A percentile compares a stretch with the other conserved stretches of the same genome.
Evolutionary conservation across 345 rosid species (phyloP).

Genomic region (Salix koriyanagi): DNA sequence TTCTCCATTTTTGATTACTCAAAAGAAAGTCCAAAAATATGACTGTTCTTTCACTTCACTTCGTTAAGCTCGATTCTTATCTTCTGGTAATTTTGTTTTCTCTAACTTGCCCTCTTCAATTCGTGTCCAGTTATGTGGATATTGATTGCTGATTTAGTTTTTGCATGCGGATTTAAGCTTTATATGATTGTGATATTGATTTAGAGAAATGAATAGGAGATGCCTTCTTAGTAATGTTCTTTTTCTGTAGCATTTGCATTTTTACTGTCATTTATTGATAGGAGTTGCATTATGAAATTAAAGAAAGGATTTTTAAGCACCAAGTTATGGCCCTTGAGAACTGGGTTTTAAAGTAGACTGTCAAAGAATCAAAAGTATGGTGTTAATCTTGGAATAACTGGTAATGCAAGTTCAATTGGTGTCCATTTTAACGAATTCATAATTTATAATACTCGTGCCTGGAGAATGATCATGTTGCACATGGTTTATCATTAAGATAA

Average conservation of each 20-base stretch:
- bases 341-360: not conserved
- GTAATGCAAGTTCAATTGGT: not conserved
- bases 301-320: not conserved
- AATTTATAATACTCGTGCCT: too few relatives aligned
- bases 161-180: not conserved
- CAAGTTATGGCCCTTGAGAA: not conserved
- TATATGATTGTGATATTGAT: not conserved
- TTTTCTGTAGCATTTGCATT: not conserved
- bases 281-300: not conserved
- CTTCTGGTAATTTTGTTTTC: constrained; percentile 13
- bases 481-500: not conserved
- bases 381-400: not conserved
- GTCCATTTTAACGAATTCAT: not conserved
- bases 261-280: not conserved
- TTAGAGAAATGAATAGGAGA: not conserved
- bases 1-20: not conserved
- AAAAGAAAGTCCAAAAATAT: not conserved
- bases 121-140: not conserved
- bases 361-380: not conserved
- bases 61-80: not conserved
- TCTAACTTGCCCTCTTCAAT: not conserved
- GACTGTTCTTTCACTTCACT: constrained; percentile 18
- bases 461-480: not conserved
- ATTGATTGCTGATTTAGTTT: not conserved
- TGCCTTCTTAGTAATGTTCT: not conserved